Evolutionary conservation across 257 asterid species (phyloP).

Genomic region (Capsicum baccatum): DNA sequence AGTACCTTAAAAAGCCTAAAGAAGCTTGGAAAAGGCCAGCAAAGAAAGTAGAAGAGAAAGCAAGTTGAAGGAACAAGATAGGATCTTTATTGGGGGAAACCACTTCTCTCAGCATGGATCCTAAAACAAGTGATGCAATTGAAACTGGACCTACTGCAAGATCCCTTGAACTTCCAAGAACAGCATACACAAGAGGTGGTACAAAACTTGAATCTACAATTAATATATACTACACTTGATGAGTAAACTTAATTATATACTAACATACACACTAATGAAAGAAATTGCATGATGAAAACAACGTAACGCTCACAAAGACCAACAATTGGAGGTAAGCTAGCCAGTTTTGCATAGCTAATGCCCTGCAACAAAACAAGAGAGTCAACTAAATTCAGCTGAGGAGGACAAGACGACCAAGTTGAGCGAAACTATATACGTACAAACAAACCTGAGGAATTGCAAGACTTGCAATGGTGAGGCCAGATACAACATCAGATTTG

Average conservation of each 20-base stretch:
- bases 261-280: not conserved
- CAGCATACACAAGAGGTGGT: conserved; percentile 81
- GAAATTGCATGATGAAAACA: not conserved
- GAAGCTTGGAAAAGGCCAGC: conserved; percentile 90
- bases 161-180: conserved; percentile 91
- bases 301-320: conserved; percentile 70
- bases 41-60: conserved; percentile 77
- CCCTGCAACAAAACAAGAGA: conserved; percentile 47
- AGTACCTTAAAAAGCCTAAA: conserved; percentile 72
- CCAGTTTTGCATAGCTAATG: conserved; percentile 92
- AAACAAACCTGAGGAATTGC: conserved; percentile 78
- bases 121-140: conserved; percentile 76
- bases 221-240: too few species aligned
- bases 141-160: conserved; percentile 93
- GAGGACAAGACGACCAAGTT: too few species aligned
- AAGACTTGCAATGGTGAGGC: conserved; percentile 93
- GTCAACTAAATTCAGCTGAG: not conserved
- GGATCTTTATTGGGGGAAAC: conserved; percentile 69
- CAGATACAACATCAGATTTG: conserved; percentile 84
- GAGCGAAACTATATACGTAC: too few species aligned
- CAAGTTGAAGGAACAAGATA: conserved; percentile 76
- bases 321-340: conserved; percentile 85
- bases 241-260: too few species aligned
- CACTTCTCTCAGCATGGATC: conserved; percentile 77
- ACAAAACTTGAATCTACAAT: conserved; percentile 85